Evolutionary conservation across 129 eudicot genomes (phyloP).

Genomic region (Kitagawia praeruptora): DNA sequence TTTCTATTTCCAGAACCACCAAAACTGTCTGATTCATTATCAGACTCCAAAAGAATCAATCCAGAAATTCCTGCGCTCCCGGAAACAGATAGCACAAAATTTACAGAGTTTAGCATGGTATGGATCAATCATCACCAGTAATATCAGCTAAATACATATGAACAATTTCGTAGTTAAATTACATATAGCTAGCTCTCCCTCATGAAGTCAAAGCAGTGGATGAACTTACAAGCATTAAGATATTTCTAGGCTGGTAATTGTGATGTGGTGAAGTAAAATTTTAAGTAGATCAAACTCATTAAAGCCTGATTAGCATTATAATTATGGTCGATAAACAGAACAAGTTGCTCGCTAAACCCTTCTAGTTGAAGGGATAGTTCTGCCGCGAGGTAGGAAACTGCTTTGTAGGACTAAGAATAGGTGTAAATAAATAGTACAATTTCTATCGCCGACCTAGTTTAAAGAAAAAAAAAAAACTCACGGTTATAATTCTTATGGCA

Average conservation of each 20-base stretch:
- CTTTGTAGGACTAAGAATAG: neutral
- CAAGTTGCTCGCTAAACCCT: neutral
- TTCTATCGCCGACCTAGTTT: neutral
- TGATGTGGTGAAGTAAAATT: neutral
- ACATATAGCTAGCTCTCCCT: neutral
- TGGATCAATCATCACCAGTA: neutral
- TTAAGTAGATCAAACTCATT: neutral
- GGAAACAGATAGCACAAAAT: neutral
- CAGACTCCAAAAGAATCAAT: conserved; percentile 70
- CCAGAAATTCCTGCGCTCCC: conserved; percentile 23
- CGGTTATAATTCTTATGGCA: neutral
- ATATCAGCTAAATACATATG: neutral
- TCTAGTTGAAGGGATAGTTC: too few relatives aligned
- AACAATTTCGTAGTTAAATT: too few relatives aligned
- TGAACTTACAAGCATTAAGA: neutral
- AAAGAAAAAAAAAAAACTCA: neutral
- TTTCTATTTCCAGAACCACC: conserved; percentile 20
- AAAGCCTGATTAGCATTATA: neutral
- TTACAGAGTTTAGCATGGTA: neutral
- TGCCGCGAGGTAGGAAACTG: neutral
- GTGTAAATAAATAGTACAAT: neutral
- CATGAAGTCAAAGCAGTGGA: neutral
- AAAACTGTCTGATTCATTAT: conserved; percentile 43
- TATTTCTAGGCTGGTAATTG: neutral
- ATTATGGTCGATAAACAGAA: neutral